Conservation (phyloP, 2,329 filamentous ascomycete genomes). For the Ceratocystis papillata region DNA sequence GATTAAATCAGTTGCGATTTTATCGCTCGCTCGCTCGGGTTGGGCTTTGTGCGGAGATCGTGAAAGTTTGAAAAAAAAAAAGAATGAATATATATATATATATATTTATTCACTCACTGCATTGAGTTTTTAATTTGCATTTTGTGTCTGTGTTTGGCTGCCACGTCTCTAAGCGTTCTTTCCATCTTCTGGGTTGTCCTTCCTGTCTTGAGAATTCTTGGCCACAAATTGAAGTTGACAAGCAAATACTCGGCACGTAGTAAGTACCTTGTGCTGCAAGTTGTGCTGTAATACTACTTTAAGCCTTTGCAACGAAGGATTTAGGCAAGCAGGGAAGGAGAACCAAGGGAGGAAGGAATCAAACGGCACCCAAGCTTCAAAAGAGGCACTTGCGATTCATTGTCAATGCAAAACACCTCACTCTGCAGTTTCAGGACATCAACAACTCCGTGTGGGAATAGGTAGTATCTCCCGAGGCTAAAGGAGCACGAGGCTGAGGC, state of each 20-base stretch:
- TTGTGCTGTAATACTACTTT: neutral
- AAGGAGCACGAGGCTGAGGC: too few relatives aligned
- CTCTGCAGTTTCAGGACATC: neutral
- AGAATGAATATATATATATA: neutral
- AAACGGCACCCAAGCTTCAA: neutral
- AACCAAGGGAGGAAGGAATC: neutral
- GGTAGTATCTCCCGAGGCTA: neutral
- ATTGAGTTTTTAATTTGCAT: neutral
- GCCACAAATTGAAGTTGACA: too few relatives aligned
- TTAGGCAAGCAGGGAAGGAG: neutral
- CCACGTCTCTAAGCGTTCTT: neutral
- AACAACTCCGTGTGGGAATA: neutral
- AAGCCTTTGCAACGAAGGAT: conserved; percentile 8
- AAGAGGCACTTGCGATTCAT: conserved; percentile 11
- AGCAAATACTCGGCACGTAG: neutral
- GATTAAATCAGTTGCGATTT: neutral
- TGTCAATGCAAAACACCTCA: conserved; percentile 7
- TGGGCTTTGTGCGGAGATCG: neutral
- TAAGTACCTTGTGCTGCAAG: neutral
- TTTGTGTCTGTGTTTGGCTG: neutral
- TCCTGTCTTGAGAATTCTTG: neutral
- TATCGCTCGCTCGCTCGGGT: neutral
- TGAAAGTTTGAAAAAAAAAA: neutral
- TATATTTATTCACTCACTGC: neutral
- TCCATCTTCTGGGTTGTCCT: neutral